Conservation (phyloP, 2,329 filamentous ascomycete species). For the Colletotrichum chrysophilum region DNA sequence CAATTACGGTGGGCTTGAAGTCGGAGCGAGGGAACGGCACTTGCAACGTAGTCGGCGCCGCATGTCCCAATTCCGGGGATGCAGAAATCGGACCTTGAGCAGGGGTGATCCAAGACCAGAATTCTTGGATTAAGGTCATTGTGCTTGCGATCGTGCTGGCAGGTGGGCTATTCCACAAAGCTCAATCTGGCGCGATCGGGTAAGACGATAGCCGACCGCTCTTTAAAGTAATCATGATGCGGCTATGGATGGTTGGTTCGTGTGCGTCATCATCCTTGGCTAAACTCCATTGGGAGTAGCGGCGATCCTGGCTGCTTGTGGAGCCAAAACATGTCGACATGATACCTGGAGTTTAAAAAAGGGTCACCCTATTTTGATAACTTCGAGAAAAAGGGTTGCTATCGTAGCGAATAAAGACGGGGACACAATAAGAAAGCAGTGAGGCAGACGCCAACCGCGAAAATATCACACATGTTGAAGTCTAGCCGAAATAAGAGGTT, state of each 20-base stretch:
- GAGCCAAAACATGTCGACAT: not conserved
- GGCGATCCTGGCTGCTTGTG: not conserved
- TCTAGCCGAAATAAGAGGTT: not conserved
- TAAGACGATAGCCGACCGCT: not conserved
- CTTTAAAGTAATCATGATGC: not conserved
- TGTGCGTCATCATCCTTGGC: not conserved
- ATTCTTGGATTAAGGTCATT: constrained; percentile 9
- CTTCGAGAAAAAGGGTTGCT: not conserved
- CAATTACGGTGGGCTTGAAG: constrained; percentile 63
- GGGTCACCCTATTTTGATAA: not conserved
- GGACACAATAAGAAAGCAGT: not conserved
- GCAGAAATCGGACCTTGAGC: not conserved
- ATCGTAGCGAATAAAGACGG: not conserved
- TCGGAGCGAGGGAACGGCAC: constrained; percentile 56
- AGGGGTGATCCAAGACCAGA: constrained; percentile 3
- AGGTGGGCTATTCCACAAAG: not conserved
- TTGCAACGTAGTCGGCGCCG: not conserved
- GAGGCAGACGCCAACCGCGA: not conserved
- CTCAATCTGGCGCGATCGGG: not conserved
- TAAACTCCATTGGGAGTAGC: not conserved
- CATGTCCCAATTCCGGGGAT: not conserved
- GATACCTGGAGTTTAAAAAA: not conserved
- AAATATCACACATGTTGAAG: not conserved
- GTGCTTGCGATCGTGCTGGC: not conserved
- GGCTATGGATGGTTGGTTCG: not conserved